Evolutionary conservation across 768 basidiomycete species (phyloP), one percentile per base, ranked within the genome.

Genomic region (Serendipita sp.): DNA sequence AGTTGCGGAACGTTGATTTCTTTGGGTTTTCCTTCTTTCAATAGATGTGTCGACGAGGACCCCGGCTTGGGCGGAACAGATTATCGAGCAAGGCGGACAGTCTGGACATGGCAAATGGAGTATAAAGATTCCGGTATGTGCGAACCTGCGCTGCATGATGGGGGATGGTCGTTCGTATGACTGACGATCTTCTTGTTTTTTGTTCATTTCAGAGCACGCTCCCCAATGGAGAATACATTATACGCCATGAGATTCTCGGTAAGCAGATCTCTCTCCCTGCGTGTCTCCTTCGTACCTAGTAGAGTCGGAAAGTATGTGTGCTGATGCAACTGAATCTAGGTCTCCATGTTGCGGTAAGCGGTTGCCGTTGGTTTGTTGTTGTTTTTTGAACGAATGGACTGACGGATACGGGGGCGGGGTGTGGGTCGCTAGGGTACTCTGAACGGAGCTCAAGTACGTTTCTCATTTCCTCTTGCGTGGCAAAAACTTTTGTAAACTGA

Each of bases 31-130:
- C n/a, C n/a, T n/a, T n/a, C 30, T 26, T 20, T 3, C 26, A 26
- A 2, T 42, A 65, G 64, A 64, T 61, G 43, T 63, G 11, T 22
- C 61, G 28, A 62, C 20, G 30, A 61, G 64, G 17, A 42, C 64
- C 5, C 30, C 42, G 33, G 22, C 50, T 42, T 65, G 64, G 64
- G 64, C 62, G n/a, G 62, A 63, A 26, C 50, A 65, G 42, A 41
- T 30, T 26, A 28, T 65, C 51, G 56, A 43, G 50, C 26, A 50
- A 20, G 42, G 53, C 11, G 53, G 53, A 11, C 24, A 41, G 17
- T 30, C 34, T 24, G 61, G 31, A 20, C 42, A 64, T n/a, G 42
- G 61, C 48, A 58, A 22, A 31, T 58, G 53, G 53, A 58, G 24
- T n/a, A 31, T 58, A 11, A 26, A 3, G 11, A 58, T 58, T 28